Conservation (phyloP, 1,284 basidiomycete species). For the Pseudozyma hubeiensis region DNA sequence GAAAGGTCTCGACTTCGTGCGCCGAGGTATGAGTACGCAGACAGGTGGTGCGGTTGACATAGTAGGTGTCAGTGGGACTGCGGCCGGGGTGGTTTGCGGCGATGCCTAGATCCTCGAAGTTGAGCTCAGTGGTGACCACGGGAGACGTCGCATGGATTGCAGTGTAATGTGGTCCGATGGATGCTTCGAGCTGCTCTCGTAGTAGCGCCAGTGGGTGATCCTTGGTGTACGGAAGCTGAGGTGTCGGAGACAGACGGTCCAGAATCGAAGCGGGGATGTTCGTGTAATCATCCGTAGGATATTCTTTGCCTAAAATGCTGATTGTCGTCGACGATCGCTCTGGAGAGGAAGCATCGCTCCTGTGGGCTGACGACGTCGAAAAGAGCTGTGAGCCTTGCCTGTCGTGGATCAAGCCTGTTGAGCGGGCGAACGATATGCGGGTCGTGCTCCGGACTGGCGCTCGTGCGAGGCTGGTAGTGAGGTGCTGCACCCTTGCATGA, state of each 20-base stretch:
- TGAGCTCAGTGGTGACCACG: conserved; percentile 87
- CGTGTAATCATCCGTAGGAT: conserved; percentile 81
- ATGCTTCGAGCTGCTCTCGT: conserved; percentile 83
- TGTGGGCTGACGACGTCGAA: conserved; percentile 5
- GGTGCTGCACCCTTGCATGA: conserved; percentile 28
- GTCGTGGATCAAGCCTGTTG: neutral
- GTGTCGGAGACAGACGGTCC: conserved; percentile 76
- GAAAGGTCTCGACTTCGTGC: conserved; percentile 94
- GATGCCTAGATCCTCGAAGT: conserved; percentile 98
- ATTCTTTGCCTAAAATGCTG: conserved; percentile 65
- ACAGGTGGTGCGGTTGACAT: conserved; percentile 89
- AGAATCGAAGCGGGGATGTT: conserved; percentile 89
- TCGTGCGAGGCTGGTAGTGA: conserved; percentile 16
- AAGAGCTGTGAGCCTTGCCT: conserved; percentile 1
- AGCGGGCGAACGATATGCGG: neutral
- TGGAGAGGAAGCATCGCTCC: neutral
- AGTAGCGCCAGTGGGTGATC: conserved; percentile 89
- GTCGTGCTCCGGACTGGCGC: neutral
- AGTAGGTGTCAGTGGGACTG: conserved; percentile 90
- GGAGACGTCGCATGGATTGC: conserved; percentile 78
- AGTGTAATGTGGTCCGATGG: conserved; percentile 73
- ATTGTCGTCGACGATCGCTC: conserved; percentile 20
- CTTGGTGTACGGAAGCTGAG: conserved; percentile 77
- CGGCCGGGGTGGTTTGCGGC: conserved; percentile 92
- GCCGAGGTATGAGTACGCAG: conserved; percentile 97